These are phyloP conservation scores for Termitomyces sp. DNA, from an alignment of 768 basidiomycete species.

Conservation along the genomic window DNA sequence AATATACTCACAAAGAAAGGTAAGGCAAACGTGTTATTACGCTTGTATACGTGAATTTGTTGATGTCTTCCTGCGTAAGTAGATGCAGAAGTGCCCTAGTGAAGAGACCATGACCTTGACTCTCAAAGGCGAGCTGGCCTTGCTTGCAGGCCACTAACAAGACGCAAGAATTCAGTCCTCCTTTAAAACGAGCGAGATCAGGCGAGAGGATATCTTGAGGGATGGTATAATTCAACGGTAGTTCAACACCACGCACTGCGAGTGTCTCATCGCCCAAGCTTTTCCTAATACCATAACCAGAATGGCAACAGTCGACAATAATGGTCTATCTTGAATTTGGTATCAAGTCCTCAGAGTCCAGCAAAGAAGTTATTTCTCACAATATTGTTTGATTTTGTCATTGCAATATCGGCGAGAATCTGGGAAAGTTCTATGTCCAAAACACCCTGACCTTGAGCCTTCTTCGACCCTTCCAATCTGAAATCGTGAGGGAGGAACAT, in stretches of 20 bases:
- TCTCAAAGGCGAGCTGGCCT: constrained; percentile 2
- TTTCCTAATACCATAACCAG: constrained; percentile 1
- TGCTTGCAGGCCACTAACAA: constrained; percentile 12
- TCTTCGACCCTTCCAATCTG: not conserved
- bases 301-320: constrained; percentile 14
- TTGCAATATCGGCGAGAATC: not conserved
- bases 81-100: constrained; percentile 3
- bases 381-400: constrained; percentile 12
- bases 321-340: constrained; percentile 7
- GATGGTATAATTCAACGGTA: not conserved
- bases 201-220: too few relatives aligned
- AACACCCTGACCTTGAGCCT: constrained; percentile 2
- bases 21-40: constrained; percentile 3
- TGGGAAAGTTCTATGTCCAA: constrained; percentile 1
- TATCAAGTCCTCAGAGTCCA: not conserved
- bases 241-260: not conserved
- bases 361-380: not conserved
- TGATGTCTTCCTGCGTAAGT: not conserved
- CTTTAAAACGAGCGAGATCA: not conserved
- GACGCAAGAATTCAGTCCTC: not conserved
- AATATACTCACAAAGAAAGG: constrained; percentile 3
- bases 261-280: too few relatives aligned
- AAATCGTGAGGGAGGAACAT: constrained; percentile 13
- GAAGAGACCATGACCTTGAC: constrained; percentile 1
- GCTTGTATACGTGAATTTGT: constrained; percentile 6